Conservation (phyloP, 306 rosid species). For the Parietaria judaica region DNA sequence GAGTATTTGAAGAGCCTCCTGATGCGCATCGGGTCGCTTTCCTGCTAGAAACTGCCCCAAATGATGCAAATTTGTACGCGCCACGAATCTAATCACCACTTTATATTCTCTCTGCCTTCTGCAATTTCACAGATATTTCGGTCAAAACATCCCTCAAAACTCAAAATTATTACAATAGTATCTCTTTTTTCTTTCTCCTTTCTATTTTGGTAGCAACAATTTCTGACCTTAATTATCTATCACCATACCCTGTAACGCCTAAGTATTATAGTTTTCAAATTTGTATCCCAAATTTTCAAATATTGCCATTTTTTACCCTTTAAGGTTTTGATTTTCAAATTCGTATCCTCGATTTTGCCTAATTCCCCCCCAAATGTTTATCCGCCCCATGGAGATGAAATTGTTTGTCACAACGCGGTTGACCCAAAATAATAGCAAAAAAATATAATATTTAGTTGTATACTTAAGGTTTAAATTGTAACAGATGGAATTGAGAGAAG, state of each 20-base stretch:
- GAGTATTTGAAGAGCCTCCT: constrained; percentile 81
- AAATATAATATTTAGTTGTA: no score
- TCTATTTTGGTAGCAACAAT: no score
- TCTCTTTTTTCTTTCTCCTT: no score
- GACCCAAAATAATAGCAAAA: no score
- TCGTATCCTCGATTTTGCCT: no score
- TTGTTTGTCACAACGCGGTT: neutral
- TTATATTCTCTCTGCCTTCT: constrained; percentile 70
- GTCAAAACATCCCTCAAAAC: neutral
- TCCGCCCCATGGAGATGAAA: neutral
- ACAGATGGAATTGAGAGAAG: neutral
- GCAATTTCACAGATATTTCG: constrained; percentile 14
- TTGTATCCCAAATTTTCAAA: no score
- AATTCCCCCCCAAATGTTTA: no score
- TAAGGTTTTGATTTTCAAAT: no score
- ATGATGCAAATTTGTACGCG: constrained; percentile 90
- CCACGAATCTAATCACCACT: constrained; percentile 83
- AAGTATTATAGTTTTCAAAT: neutral
- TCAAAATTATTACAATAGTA: neutral
- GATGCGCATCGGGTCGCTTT: constrained; percentile 85
- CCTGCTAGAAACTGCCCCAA: constrained; percentile 92
- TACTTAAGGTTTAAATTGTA: no score
- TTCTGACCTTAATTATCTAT: neutral
- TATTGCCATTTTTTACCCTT: no score
- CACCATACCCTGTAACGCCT: neutral